These are phyloP conservation scores for Sarocladium brachiariae DNA, from an alignment of 2,329 filamentous ascomycete genomes.

Conservation along the genomic window DNA sequence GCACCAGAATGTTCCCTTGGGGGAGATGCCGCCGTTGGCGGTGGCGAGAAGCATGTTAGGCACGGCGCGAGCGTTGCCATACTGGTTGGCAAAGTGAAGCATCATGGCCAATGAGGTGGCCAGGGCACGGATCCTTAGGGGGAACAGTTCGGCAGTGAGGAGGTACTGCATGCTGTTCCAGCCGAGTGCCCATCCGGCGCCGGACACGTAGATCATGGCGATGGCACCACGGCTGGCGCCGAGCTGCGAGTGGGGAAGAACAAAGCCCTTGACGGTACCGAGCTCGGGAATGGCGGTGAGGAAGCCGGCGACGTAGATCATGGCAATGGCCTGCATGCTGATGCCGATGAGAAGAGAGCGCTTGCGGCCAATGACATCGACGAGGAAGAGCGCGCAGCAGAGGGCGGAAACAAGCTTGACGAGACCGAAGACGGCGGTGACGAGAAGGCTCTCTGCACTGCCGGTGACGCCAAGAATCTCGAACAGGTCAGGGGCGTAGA, in stretches of 20 bases:
- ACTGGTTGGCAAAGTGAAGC: constrained; percentile 17
- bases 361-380: constrained; percentile 23
- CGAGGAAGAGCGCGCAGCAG: constrained; percentile 24
- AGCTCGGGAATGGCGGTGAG: constrained; percentile 14
- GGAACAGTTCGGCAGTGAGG: constrained; percentile 18
- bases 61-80: constrained; percentile 13
- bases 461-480: constrained; percentile 15
- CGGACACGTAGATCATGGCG: constrained; percentile 17
- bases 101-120: constrained; percentile 15
- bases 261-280: constrained; percentile 13
- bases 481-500: constrained; percentile 18
- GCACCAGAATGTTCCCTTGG: constrained; percentile 16
- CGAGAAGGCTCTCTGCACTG: constrained; percentile 17
- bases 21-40: constrained; percentile 13
- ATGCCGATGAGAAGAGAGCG: constrained; percentile 21
- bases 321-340: constrained; percentile 18
- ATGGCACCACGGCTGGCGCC: constrained; percentile 9
- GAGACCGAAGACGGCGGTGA: constrained; percentile 18
- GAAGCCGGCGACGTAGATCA: constrained; percentile 23
- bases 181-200: constrained; percentile 16
- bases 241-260: constrained; percentile 8
- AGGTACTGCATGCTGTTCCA: constrained; percentile 17
- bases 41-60: constrained; percentile 16
- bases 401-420: constrained; percentile 19
- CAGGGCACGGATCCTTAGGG: constrained; percentile 16